Conservation (phyloP, 1,284 basidiomycete species). For the Ceraceosorus guamensis region DNA sequence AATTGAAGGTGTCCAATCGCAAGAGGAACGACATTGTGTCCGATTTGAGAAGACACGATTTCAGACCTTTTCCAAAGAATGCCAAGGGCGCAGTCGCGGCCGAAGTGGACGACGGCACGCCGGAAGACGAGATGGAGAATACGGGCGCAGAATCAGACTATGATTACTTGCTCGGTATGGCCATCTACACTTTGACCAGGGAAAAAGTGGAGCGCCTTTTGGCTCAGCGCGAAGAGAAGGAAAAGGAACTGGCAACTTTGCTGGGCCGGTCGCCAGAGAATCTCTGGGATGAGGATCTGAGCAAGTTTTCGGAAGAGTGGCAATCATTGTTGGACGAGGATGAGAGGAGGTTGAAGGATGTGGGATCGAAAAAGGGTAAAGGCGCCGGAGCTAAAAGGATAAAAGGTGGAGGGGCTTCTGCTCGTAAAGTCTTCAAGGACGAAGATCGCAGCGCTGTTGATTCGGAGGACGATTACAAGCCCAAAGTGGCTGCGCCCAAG, state of each 20-base stretch:
- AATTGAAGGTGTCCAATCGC: slow-evolving; percentile 84
- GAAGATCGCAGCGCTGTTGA: slow-evolving; percentile 53
- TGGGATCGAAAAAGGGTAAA: slow-evolving; percentile 58
- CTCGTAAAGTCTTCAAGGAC: slow-evolving; percentile 53
- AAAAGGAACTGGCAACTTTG: slow-evolving; percentile 70
- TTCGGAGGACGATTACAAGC: slow-evolving; percentile 33
- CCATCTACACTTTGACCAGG: slow-evolving; percentile 86
- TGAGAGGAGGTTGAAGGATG: slow-evolving; percentile 60
- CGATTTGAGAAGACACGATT: slow-evolving; percentile 72
- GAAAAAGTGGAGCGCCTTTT: slow-evolving; percentile 87
- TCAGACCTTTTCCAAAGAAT: slow-evolving; percentile 78
- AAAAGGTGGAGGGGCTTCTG: slow-evolving; percentile 58
- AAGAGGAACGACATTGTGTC: slow-evolving; percentile 78
- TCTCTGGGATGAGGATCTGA: slow-evolving; percentile 86
- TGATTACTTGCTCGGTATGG: slow-evolving; percentile 91
- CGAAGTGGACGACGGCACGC: slow-evolving; percentile 51
- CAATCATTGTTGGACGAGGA: slow-evolving; percentile 55
- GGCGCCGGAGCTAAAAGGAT: slow-evolving; percentile 53
- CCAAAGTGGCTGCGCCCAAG: slow-evolving; percentile 4
- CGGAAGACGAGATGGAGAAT: slow-evolving; percentile 58
- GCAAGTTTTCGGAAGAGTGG: slow-evolving; percentile 76
- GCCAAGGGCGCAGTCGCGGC: slow-evolving; percentile 65
- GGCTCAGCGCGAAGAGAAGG: slow-evolving; percentile 73
- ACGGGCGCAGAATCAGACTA: slow-evolving; percentile 58
- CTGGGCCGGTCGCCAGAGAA: slow-evolving; percentile 72